These are phyloP conservation scores for Globisporangium carolinianum DNA, from an alignment of 352 stramenopile species.

Conservation along the genomic window DNA sequence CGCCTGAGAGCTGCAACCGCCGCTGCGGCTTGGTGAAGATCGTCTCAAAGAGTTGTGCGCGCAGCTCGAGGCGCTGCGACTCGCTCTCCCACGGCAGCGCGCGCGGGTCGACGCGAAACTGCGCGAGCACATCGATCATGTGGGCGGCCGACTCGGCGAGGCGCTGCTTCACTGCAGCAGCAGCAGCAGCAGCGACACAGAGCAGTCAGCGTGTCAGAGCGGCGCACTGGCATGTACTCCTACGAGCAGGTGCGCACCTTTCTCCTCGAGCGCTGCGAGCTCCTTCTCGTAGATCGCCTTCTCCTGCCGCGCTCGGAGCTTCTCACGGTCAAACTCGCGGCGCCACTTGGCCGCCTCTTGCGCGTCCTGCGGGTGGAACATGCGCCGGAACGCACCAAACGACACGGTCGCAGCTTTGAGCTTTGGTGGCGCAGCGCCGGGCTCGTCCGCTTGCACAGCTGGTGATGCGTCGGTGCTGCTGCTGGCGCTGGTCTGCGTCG, in stretches of 20 bases:
- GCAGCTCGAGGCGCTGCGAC: slow-evolving; percentile 35
- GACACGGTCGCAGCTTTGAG: slow-evolving; percentile 18
- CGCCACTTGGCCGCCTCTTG: slow-evolving; percentile 48
- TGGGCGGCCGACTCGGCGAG: slow-evolving; percentile 62
- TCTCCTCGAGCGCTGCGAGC: slow-evolving; percentile 55
- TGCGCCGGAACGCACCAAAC: slow-evolving; percentile 52
- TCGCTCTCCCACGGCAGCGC: slow-evolving; percentile 54
- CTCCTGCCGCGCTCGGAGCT: slow-evolving; percentile 40
- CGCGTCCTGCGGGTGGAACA: slow-evolving; percentile 53
- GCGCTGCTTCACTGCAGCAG: slow-evolving; percentile 45
- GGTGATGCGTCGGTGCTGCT: background rate
- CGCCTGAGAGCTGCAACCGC: slow-evolving; percentile 14
- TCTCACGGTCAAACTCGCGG: slow-evolving; percentile 66
- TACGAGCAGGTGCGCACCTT: slow-evolving; percentile 23
- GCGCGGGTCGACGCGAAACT: slow-evolving; percentile 43
- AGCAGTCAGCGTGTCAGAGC: background rate
- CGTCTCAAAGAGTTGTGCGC: slow-evolving; percentile 43
- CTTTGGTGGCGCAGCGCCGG: background rate
- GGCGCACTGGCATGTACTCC: background rate
- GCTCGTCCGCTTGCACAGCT: background rate
- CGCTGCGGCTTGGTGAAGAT: slow-evolving; percentile 58
- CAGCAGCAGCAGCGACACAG: background rate
- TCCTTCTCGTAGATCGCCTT: slow-evolving; percentile 68
- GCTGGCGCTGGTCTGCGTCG: background rate
- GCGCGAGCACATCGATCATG: slow-evolving; percentile 58